Conservation (phyloP, 2,329 filamentous ascomycete species). For the Didymellaceae sp. region DNA sequence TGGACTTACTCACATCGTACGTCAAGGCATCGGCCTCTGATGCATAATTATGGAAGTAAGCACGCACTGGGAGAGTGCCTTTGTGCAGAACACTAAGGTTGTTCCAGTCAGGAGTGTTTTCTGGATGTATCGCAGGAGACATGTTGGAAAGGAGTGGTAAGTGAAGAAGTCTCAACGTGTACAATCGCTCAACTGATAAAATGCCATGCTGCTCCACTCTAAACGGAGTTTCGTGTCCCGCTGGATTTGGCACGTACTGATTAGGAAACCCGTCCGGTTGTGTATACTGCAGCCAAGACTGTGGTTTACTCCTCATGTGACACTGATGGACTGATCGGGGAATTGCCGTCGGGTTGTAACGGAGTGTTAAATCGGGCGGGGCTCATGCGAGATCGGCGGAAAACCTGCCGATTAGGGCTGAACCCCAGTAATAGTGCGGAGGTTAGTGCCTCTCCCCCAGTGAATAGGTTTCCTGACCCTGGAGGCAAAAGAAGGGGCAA, state of each 20-base stretch:
- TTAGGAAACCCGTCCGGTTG: conserved; percentile 32
- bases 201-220: conserved; percentile 12
- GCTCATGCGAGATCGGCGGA: background rate
- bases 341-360: conserved; percentile 12
- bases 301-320: conserved; percentile 18
- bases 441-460: too few species aligned
- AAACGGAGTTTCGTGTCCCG: conserved; percentile 10
- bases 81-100: conserved; percentile 66
- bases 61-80: conserved; percentile 64
- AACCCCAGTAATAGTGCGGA: too few species aligned
- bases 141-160: conserved; percentile 21
- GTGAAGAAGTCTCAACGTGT: conserved; percentile 1
- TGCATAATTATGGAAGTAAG: conserved; percentile 63
- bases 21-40: conserved; percentile 58
- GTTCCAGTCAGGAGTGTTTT: conserved; percentile 63
- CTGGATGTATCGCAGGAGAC: conserved; percentile 31
- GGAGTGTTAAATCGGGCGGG: conserved; percentile 4
- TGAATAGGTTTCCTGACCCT: too few species aligned
- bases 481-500: too few species aligned
- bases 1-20: conserved; percentile 44
- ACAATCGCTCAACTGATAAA: conserved; percentile 13
- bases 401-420: too few species aligned
- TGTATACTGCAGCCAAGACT: conserved; percentile 19
- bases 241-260: conserved; percentile 18
- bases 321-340: background rate